Evolutionary conservation across 1,284 basidiomycete species (phyloP), one percentile per base, ranked within the genome.

Genomic region (Cutaneotrichosporon cutaneum): DNA sequence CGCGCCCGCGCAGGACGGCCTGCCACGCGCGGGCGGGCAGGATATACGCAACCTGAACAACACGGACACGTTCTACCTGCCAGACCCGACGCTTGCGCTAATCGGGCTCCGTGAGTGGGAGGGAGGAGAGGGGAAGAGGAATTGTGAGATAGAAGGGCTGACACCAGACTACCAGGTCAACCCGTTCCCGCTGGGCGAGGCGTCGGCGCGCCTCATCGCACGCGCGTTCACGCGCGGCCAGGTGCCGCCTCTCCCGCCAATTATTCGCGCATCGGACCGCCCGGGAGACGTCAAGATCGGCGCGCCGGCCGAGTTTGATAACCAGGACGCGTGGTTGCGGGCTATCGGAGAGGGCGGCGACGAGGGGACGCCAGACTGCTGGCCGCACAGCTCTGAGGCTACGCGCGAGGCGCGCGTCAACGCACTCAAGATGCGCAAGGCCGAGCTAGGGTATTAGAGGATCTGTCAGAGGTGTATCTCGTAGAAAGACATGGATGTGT

Each of bases 181-280:
- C 21, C 80, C 80, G 9, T 81, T 82, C 68, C 80, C 80, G 0
- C 70, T 82, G 7, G 76, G 77, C n/a, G 79, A 82, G 65, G 70
- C 75, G 1, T 77, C 81, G 67, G 71, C 76, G 0, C 77, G 78
- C 42, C 72, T 81, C 35, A 72, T 69, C 42, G 65, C 68, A 0
- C 56, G 59, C 45, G 56, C 63, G 24, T 69, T 64, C 45, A 54
- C 54, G 14, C 51, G 55, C 54, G 50, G 44, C 22, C 22, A 22
- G 16, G 48, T 69, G 0, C 68, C 68, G 14, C 60, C 68, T 2
- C 64, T 69, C 18, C 66, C 66, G 3, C 63, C 65, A 13, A 62
- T 69, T 18, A 30, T 59, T n/a, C 59, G 66, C 33, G 11, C 24
- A 6, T 53, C 60, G 7, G 57, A 62, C 59, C 24, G 50, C 13